phyloP scores from a whole-genome alignment of 2,329 filamentous ascomycete species.

The Alternaria alternata region DNA sequence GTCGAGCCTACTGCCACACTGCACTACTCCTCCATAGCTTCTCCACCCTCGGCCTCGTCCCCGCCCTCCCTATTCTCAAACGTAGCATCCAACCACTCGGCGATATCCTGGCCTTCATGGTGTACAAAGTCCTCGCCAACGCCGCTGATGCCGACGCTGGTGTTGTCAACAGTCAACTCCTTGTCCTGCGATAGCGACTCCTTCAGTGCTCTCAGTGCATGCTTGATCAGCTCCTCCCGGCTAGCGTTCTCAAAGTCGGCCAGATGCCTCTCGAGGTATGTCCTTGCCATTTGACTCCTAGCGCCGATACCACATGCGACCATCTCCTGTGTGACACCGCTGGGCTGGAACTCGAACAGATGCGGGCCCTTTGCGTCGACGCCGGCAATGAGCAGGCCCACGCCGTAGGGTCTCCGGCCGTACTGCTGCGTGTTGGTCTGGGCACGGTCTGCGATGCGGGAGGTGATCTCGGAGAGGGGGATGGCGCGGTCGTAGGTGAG shows the following conservation, averaged over 20 bases:
- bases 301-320: slow-evolving; percentile 94
- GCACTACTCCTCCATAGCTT: slow-evolving; percentile 60
- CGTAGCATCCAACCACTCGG: slow-evolving; percentile 80
- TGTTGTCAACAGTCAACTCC: slow-evolving; percentile 97
- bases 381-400: slow-evolving; percentile 89
- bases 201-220: slow-evolving; percentile 90
- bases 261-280: slow-evolving; percentile 92
- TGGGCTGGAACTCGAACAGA: slow-evolving; percentile 97
- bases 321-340: slow-evolving; percentile 97
- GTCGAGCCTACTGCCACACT: not conserved
- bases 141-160: slow-evolving; percentile 86
- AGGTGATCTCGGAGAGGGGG: slow-evolving; percentile 85
- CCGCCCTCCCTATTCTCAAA: slow-evolving; percentile 57
- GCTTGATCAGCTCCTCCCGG: slow-evolving; percentile 86
- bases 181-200: slow-evolving; percentile 97
- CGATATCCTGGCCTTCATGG: slow-evolving; percentile 87
- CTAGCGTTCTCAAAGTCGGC: slow-evolving; percentile 79
- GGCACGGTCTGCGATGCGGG: slow-evolving; percentile 92
- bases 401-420: slow-evolving; percentile 94
- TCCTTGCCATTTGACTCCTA: slow-evolving; percentile 95
- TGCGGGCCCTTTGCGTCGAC: slow-evolving; percentile 94
- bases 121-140: slow-evolving; percentile 83
- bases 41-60: slow-evolving; percentile 46
- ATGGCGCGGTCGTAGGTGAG: slow-evolving; percentile 96
- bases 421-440: slow-evolving; percentile 98